Evolutionary conservation across 345 rosid species (phyloP).

Genomic region (Citrus sp.): DNA sequence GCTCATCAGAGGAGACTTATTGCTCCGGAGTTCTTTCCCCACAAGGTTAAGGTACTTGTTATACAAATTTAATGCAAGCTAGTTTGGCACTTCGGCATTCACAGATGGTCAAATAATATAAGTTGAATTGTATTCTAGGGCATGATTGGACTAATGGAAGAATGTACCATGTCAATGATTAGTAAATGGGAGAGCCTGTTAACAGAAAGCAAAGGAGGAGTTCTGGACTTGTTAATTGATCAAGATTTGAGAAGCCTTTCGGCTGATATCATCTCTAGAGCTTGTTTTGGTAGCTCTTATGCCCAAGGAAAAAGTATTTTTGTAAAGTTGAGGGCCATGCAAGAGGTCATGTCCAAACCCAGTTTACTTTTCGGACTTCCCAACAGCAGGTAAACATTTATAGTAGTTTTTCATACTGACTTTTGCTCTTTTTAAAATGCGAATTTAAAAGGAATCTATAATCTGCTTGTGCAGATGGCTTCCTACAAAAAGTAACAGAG

Average conservation of each 20-base stretch:
- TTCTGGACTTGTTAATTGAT: slow-evolving; percentile 20
- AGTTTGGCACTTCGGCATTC: too few species aligned
- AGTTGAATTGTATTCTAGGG: background rate
- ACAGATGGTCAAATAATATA: too few species aligned
- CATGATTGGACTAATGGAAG: slow-evolving; percentile 27
- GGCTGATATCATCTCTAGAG: slow-evolving; percentile 25
- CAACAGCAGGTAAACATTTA: background rate
- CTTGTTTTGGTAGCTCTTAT: slow-evolving; percentile 33
- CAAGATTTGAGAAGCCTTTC: slow-evolving; percentile 24
- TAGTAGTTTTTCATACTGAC: background rate
- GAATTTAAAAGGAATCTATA: background rate
- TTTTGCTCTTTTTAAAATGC: background rate
- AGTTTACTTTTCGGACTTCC: slow-evolving; percentile 19
- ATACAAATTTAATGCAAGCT: too few species aligned
- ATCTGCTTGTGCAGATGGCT: background rate
- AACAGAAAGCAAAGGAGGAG: slow-evolving; percentile 12
- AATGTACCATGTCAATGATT: slow-evolving; percentile 11
- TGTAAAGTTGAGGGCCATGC: slow-evolving; percentile 15
- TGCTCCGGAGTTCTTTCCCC: slow-evolving; percentile 30
- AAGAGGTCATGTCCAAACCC: slow-evolving; percentile 20
- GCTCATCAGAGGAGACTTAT: slow-evolving; percentile 29
- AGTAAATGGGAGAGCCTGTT: slow-evolving; percentile 17
- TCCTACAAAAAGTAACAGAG: slow-evolving; percentile 21
- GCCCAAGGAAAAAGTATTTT: slow-evolving; percentile 23
- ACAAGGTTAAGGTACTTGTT: slow-evolving; percentile 27